Base-by-base conservation (phyloP, 768 basidiomycete genomes). In the Suillus variegatus region DNA sequence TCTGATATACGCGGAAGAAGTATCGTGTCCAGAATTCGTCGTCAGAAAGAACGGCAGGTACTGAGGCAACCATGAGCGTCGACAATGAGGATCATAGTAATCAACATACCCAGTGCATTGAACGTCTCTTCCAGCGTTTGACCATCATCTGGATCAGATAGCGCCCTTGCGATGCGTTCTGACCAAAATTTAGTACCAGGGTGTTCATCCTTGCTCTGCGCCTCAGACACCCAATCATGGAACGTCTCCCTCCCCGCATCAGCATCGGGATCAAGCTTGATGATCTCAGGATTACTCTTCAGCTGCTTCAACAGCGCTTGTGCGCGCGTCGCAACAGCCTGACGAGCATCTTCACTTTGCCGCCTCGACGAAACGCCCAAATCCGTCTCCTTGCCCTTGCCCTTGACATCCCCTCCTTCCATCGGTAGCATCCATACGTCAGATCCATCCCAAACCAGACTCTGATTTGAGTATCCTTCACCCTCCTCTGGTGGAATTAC, bases 1-100 rank as follows among this genome's bases (percentile, higher is more conserved):
- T 93, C 71, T 94, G 94, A 74, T 92, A 81, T 22, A 87, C 85
- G 13, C 95, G 86, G 86, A 95, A 97, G 80, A 95, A 95, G 79
- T 93, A 97, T 8, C 95, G 85, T 46, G 84, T 84, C 95, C 95
- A 97, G 77, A 96, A 97, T 16, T 80, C 80, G 54, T 87, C 84
- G 60, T 83, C 82, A 2, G 84, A 81, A 75, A 94, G 79, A 60
- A 81, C 81, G 13, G 84, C 81, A 2, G 93, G 92, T 2, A 94
- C 94, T 95, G 68, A n/a, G 28, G n/a, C 20, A 44, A 36, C 4
- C 13, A 63, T 62, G 3, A 64, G 44, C 16, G 20, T 44, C 22
- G 60, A 22, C 32, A 35, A 35, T 8, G 10, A 63, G 5, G n/a
- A 55, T 44, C 25, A 20, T 44, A 54, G 32, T 25, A 54, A 69